Base-by-base conservation (phyloP, 352 stramenopile species). In the Pythium rhizo-oryzae region DNA sequence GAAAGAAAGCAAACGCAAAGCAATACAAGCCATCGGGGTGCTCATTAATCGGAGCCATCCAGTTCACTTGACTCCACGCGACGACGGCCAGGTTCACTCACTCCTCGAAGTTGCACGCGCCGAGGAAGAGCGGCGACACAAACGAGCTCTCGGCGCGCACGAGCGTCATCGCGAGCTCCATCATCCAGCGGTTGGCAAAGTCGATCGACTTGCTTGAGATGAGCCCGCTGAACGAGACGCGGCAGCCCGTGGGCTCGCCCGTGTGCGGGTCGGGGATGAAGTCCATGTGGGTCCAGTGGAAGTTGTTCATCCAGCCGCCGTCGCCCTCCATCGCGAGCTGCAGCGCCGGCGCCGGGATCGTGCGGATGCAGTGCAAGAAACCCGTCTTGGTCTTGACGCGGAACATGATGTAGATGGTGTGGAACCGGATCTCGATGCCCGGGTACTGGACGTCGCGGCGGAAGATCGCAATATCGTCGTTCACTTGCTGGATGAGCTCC, bases 351-450 rank as follows among this genome's bases (percentile, higher is more conserved):
- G 62, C 58, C 15, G 67, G 67, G 37, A 74, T 74, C 35, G 67
- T 70, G 28, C 62, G 67, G 57, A 74, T 74, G 41, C 67, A 74
- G 56, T 74, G 67, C 19, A 74, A 37, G 23, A 74, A 74, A 18
- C 67, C 67, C 11, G 43, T 67, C 51, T 59, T 65, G 21, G 67
- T 67, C 46, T 65, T 66, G 35, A 74, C 41, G 33, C 67, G 67
- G 50, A 74, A 74, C 67, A 74, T 74, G 55, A 74, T 67, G 62
- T 75, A 75, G 57, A 75, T 65, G 2, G 69, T 70, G 57, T 75
- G 69, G 69, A 75, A 70, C 24, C 57, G 51, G 19, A 52, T 63
- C 5, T 67, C 57, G 19, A 75, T 75, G 23, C 62, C 62, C 15
- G 62, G 62, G 58, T 75, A 75, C 43, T 70, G 69, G 16, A 75